A percentile compares a stretch with the other conserved stretches of the same genome.
Conservation (phyloP, 2,329 filamentous ascomycete species). For the Colletotrichum sp. region DNA sequence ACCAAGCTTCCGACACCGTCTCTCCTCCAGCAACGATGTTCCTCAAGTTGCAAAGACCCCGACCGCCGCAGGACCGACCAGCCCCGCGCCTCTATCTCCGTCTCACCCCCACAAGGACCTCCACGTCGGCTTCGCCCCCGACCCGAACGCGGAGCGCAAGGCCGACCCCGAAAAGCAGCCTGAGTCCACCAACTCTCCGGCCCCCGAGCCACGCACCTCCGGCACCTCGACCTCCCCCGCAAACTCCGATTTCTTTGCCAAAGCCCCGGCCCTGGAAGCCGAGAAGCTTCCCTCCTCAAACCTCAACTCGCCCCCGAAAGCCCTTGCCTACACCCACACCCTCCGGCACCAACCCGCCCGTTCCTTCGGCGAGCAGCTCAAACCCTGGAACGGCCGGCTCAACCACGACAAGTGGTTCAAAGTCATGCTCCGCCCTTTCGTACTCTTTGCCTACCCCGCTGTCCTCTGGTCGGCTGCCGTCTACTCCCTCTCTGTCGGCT, state of each 20-base stretch:
- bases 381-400: conserved; percentile 79
- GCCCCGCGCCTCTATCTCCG: not conserved
- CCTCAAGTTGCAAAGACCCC: not conserved
- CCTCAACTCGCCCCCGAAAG: conserved; percentile 34
- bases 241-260: conserved; percentile 27
- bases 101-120: conserved; percentile 28
- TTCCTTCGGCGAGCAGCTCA: conserved; percentile 77
- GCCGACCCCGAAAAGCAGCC: not conserved
- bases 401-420: conserved; percentile 79
- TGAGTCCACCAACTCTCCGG: not conserved
- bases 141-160: not conserved
- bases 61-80: not conserved
- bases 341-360: conserved; percentile 71
- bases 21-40: conserved; percentile 41
- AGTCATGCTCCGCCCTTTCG: conserved; percentile 79
- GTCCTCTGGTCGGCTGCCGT: conserved; percentile 88
- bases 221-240: conserved; percentile 22
- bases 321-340: conserved; percentile 68
- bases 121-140: conserved; percentile 36
- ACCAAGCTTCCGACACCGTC: conserved; percentile 51
- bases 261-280: conserved; percentile 40
- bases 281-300: conserved; percentile 42
- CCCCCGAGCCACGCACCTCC: not conserved
- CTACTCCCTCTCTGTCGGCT: conserved; percentile 88
- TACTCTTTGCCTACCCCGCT: conserved; percentile 85